These are phyloP conservation scores for Kockovaella imperatae DNA, from an alignment of 768 basidiomycete species.

Conservation along the genomic window DNA sequence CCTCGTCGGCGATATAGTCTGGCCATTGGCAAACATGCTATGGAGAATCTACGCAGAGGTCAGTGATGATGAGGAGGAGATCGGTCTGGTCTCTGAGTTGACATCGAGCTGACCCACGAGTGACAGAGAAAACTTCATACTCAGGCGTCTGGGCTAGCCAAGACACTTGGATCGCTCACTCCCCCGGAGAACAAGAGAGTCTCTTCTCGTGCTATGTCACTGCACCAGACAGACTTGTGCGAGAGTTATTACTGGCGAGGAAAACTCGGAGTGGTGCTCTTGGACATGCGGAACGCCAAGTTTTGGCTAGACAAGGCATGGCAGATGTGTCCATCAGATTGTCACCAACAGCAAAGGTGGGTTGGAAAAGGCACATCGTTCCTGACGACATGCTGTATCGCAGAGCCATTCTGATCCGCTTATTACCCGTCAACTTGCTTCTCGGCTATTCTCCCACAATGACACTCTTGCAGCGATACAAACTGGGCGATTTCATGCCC, in stretches of 20 bases:
- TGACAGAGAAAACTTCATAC: constrained; percentile 31
- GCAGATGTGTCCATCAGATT: constrained; percentile 18
- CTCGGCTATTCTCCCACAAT: constrained; percentile 21
- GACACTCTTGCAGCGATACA: constrained; percentile 15
- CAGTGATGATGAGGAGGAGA: background rate
- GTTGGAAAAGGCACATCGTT: background rate
- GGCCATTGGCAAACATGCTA: constrained; percentile 28
- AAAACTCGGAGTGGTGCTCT: constrained; percentile 19
- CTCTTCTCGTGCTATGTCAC: constrained; percentile 7
- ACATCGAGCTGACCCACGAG: background rate
- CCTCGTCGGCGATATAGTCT: constrained; percentile 27
- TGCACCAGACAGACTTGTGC: constrained; percentile 23
- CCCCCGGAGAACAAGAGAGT: constrained; percentile 28
- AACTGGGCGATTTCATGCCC: constrained; percentile 19
- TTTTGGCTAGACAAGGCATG: constrained; percentile 32
- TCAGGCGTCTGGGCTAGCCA: constrained; percentile 23
- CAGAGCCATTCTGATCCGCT: constrained; percentile 34
- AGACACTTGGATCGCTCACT: constrained; percentile 16
- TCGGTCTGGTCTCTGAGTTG: background rate
- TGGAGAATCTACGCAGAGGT: constrained; percentile 38
- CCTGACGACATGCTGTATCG: background rate
- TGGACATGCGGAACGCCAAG: constrained; percentile 26
- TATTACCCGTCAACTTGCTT: constrained; percentile 34
- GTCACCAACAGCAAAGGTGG: constrained; percentile 26
- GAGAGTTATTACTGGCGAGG: constrained; percentile 39